Evolutionary conservation across 1,139 yeast genomes (phyloP).

Genomic region (Taiozyma sp.): DNA sequence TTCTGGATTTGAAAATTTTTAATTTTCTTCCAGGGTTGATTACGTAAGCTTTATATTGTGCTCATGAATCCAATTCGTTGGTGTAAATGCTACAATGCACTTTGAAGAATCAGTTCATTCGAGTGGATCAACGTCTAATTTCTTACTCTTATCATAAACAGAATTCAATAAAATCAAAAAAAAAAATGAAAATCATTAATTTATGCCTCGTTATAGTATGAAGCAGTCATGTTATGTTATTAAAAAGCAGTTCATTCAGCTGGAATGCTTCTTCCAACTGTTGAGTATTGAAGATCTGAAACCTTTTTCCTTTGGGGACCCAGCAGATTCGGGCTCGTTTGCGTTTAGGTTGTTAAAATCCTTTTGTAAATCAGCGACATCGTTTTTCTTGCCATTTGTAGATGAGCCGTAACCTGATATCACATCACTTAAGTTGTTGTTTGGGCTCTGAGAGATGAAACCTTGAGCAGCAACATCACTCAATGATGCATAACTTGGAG

Average conservation of each 20-base stretch:
- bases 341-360: slow-evolving; percentile 13
- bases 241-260: not conserved
- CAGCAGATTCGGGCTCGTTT: not conserved
- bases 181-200: not conserved
- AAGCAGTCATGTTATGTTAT: not conserved
- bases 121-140: not conserved
- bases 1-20: not conserved
- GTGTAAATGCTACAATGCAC: too few species aligned
- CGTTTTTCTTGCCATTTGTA: slow-evolving; percentile 1
- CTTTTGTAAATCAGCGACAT: slow-evolving; percentile 16
- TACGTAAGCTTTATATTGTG: not conserved
- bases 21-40: not conserved
- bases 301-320: slow-evolving; percentile 4
- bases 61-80: not conserved
- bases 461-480: slow-evolving; percentile 50
- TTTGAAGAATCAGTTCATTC: too few species aligned
- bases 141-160: not conserved
- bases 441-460: slow-evolving; percentile 26
- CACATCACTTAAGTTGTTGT: slow-evolving; percentile 8
- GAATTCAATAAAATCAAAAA: not conserved
- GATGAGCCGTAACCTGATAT: slow-evolving; percentile 1
- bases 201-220: not conserved
- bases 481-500: slow-evolving; percentile 31
- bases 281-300: slow-evolving; percentile 15
- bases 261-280: slow-evolving; percentile 17